These are phyloP conservation scores for Penicillium waksmanii DNA, from an alignment of 495 filamentous ascomycete species.

Conservation along the genomic window DNA sequence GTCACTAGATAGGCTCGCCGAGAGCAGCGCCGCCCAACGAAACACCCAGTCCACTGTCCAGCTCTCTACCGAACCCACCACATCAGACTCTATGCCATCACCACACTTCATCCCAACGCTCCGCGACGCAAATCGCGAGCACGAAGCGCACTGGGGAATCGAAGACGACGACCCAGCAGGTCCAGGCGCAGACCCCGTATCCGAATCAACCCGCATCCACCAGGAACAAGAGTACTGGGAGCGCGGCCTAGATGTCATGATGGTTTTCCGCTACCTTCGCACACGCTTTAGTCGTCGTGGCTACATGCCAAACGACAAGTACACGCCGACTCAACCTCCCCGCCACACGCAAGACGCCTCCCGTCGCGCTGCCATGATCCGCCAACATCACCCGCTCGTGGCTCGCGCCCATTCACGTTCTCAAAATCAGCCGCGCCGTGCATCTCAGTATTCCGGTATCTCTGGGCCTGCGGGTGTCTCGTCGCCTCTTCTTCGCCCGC, in stretches of 20 bases:
- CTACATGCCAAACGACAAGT: conserved; percentile 41
- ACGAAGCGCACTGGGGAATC: conserved; percentile 69
- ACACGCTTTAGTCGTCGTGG: conserved; percentile 65
- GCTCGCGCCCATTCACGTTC: conserved; percentile 55
- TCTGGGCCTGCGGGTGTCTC: conserved; percentile 48
- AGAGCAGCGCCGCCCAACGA: conserved; percentile 24
- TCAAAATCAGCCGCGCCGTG: conserved; percentile 54
- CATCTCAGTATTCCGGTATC: conserved; percentile 50
- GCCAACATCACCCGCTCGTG: conserved; percentile 84
- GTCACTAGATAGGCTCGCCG: conserved; percentile 39
- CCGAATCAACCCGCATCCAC: conserved; percentile 39
- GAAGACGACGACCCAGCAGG: conserved; percentile 57
- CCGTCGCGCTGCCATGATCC: conserved; percentile 78
- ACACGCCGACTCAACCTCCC: conserved; percentile 37
- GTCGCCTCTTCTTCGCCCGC: conserved; percentile 42
- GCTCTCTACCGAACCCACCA: conserved; percentile 26
- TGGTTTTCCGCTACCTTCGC: conserved; percentile 85
- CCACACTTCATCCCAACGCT: conserved; percentile 54
- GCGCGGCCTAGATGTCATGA: conserved; percentile 77
- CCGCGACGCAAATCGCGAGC: conserved; percentile 42
- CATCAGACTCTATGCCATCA: conserved; percentile 35
- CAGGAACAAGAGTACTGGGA: conserved; percentile 81
- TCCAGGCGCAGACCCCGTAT: conserved; percentile 28
- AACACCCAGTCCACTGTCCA: conserved; percentile 20
- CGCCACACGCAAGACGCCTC: conserved; percentile 63